Conservation (phyloP, 108 stramenopile genomes). For the Parietichytrium sp. region DNA sequence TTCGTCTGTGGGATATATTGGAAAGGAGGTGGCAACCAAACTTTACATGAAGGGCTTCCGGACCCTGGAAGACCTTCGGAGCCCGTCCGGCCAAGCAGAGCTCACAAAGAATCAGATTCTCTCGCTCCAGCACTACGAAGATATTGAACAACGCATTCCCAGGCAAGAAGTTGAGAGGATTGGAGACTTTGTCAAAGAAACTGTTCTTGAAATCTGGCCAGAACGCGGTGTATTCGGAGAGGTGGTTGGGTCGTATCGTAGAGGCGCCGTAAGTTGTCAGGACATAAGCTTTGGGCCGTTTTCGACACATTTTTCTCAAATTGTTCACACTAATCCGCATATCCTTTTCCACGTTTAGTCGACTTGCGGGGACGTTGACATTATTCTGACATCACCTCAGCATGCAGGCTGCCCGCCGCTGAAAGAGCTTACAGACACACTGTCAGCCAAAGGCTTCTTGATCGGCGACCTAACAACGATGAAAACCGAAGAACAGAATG, state of each 20-base stretch:
- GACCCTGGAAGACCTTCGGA: not conserved
- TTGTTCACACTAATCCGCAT: too few species aligned
- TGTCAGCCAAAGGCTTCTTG: not conserved
- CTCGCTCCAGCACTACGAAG: not conserved
- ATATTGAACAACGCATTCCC: constrained; percentile 34
- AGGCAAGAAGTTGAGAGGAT: not conserved
- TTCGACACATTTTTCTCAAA: too few species aligned
- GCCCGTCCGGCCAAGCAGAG: too few species aligned
- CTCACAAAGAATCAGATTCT: not conserved
- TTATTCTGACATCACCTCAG: not conserved
- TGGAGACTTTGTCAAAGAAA: not conserved
- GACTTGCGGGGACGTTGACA: constrained; percentile 10
- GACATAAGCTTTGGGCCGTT: too few species aligned
- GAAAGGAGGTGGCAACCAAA: not conserved
- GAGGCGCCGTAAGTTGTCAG: too few species aligned
- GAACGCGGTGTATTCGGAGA: not conserved
- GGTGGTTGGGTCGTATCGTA: not conserved
- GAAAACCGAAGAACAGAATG: not conserved
- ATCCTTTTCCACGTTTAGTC: too few species aligned
- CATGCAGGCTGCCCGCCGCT: constrained; percentile 15
- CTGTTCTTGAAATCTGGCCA: not conserved
- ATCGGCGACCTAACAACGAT: not conserved
- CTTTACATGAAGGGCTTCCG: not conserved
- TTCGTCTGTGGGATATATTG: not conserved
- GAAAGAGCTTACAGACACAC: not conserved